Percentiles rank a stretch among this genome's conserved stretches.
These are phyloP conservation scores for Coleophoma cylindrospora DNA, from an alignment of 2,329 filamentous ascomycete genomes.

Conservation along the genomic window DNA sequence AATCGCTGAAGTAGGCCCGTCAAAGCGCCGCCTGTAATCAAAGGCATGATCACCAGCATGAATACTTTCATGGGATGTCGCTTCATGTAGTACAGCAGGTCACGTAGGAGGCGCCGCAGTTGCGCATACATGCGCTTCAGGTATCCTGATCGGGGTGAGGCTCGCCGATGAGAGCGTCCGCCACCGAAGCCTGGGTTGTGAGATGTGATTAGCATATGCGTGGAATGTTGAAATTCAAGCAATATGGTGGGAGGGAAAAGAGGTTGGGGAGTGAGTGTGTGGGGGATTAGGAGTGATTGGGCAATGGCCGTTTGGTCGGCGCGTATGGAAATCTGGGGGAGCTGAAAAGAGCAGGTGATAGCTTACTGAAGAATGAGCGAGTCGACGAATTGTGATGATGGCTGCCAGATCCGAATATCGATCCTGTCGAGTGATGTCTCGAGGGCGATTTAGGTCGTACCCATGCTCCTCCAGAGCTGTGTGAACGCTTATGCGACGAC, in stretches of 20 bases:
- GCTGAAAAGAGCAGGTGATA: constrained; percentile 20
- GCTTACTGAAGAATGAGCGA: constrained; percentile 41
- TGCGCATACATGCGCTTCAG: constrained; percentile 68
- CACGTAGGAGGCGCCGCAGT: constrained; percentile 72
- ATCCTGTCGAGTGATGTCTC: constrained; percentile 30
- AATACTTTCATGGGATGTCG: constrained; percentile 84
- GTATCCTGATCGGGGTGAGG: constrained; percentile 77
- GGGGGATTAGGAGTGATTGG: too few species aligned
- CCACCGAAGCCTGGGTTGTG: constrained; percentile 11
- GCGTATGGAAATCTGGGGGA: not conserved
- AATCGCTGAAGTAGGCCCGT: constrained; percentile 73
- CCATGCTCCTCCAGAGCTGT: constrained; percentile 4
- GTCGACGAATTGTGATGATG: constrained; percentile 35
- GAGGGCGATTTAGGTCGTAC: constrained; percentile 3
- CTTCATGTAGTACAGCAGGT: constrained; percentile 77
- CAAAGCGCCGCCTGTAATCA: constrained; percentile 79
- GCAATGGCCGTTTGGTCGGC: too few species aligned
- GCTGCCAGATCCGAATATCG: constrained; percentile 36
- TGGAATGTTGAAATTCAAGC: too few species aligned
- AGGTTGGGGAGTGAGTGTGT: too few species aligned
- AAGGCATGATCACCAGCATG: constrained; percentile 78
- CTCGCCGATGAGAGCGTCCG: constrained; percentile 65
- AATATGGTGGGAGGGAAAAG: too few species aligned
- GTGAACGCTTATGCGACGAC: constrained; percentile 7
- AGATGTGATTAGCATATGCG: too few species aligned